Evolutionary conservation across 306 rosid genomes (phyloP).

Genomic region (Rubus parviflorus): DNA sequence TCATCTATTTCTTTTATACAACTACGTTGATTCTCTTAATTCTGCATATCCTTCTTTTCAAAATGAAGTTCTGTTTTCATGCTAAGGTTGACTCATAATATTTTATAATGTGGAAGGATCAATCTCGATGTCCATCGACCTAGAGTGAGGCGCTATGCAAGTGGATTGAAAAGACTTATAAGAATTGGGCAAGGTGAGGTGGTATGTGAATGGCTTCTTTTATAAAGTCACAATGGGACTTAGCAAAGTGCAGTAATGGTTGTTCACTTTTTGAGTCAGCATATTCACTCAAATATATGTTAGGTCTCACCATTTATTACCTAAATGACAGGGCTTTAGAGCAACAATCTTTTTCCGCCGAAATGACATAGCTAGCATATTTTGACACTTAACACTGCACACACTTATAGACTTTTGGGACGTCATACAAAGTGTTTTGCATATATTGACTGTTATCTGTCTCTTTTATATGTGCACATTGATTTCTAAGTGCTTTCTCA

Average conservation of each 20-base stretch:
- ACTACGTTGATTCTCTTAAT: conserved; percentile 21
- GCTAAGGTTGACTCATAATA: background rate
- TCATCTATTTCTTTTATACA: conserved; percentile 8
- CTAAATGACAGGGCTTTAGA: too few relatives aligned
- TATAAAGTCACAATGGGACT: background rate
- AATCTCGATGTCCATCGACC: conserved; percentile 72
- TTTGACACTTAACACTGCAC: background rate
- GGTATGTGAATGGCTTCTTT: conserved; percentile 4
- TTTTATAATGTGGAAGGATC: conserved; percentile 58
- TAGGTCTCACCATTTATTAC: background rate
- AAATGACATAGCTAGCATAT: too few relatives aligned
- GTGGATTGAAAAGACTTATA: conserved; percentile 69
- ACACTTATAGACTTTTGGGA: background rate
- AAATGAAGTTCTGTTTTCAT: background rate
- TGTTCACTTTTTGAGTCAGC: background rate
- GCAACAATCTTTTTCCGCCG: too few relatives aligned
- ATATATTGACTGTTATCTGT: background rate
- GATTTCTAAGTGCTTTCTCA: background rate
- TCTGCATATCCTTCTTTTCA: conserved; percentile 22
- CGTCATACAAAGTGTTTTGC: background rate
- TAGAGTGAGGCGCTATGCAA: conserved; percentile 77
- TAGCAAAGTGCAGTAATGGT: background rate
- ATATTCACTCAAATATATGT: background rate
- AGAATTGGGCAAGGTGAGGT: conserved; percentile 88
- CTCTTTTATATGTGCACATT: background rate